phyloP scores from a whole-genome alignment of 768 basidiomycete genomes.

The Amyloporia xantha region DNA sequence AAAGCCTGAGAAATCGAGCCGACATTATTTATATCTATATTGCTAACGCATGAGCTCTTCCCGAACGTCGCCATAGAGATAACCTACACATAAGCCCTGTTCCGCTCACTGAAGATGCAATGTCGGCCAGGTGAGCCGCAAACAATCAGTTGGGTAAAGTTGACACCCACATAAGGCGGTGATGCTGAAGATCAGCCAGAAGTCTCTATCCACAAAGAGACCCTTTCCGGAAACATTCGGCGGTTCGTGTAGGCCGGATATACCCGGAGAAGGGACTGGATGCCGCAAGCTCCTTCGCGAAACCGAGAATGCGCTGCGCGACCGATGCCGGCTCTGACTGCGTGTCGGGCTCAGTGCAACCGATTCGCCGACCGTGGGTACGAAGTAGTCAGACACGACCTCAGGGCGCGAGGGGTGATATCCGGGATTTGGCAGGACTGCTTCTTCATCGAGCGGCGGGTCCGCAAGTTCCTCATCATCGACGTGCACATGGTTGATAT shows the following conservation, averaged over 20 bases:
- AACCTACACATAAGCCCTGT: constrained; percentile 70
- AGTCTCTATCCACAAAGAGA: constrained; percentile 48
- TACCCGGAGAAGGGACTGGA: background rate
- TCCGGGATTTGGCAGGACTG: constrained; percentile 8
- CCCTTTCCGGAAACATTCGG: constrained; percentile 50
- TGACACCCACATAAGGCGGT: constrained; percentile 49
- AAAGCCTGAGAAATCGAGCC: constrained; percentile 69
- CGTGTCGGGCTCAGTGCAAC: constrained; percentile 23
- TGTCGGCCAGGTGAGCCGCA: too few species aligned
- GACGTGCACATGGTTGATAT: constrained; percentile 12
- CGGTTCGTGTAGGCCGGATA: background rate
- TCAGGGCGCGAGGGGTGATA: constrained; percentile 7
- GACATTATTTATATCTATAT: constrained; percentile 78
- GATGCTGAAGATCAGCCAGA: constrained; percentile 55
- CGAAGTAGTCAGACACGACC: constrained; percentile 17
- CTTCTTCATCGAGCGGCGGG: constrained; percentile 18
- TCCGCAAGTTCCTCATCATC: constrained; percentile 17
- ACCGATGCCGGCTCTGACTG: constrained; percentile 12
- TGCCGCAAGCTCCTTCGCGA: constrained; percentile 9
- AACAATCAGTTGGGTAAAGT: background rate
- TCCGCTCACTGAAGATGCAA: constrained; percentile 46
- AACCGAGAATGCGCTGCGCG: constrained; percentile 12
- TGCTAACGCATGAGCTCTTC: constrained; percentile 2
- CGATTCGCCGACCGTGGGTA: constrained; percentile 13
- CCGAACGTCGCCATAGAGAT: background rate